Conservation (phyloP, 140 eudicot species). For the Senecio squalidus region DNA sequence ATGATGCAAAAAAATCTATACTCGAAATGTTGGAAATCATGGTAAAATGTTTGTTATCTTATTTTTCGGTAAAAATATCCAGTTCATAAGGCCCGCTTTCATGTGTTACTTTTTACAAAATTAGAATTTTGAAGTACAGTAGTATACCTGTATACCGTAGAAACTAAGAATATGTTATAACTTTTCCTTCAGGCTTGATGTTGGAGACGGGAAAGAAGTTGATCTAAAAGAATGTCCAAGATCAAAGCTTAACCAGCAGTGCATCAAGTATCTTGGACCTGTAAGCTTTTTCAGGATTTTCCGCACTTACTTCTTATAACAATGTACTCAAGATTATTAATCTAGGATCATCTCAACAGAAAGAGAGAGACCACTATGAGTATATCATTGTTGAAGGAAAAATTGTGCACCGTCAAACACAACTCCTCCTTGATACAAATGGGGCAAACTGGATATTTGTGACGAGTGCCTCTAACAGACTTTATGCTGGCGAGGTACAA, state of each 20-base stretch:
- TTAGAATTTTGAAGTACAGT: too few relatives aligned
- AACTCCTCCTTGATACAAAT: conserved; percentile 49
- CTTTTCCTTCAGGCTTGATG: conserved; percentile 56
- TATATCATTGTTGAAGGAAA: conserved; percentile 61
- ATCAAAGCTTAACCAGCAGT: conserved; percentile 76
- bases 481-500: conserved; percentile 81
- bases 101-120: too few relatives aligned
- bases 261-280: conserved; percentile 92
- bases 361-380: conserved; percentile 79
- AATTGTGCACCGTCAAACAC: conserved; percentile 49
- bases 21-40: too few relatives aligned
- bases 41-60: too few relatives aligned
- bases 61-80: too few relatives aligned
- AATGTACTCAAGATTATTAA: neutral
- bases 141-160: too few relatives aligned
- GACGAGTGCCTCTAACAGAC: conserved; percentile 62
- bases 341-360: conserved; percentile 36
- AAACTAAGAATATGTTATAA: too few relatives aligned
- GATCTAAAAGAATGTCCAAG: conserved; percentile 79
- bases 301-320: neutral
- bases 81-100: too few relatives aligned
- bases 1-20: too few relatives aligned
- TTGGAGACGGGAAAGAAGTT: conserved; percentile 90
- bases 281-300: conserved; percentile 36
- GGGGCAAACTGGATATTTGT: conserved; percentile 86